phyloP scores from a whole-genome alignment of 2,329 filamentous ascomycete genomes.

The Phaeosphaeria sp. region DNA sequence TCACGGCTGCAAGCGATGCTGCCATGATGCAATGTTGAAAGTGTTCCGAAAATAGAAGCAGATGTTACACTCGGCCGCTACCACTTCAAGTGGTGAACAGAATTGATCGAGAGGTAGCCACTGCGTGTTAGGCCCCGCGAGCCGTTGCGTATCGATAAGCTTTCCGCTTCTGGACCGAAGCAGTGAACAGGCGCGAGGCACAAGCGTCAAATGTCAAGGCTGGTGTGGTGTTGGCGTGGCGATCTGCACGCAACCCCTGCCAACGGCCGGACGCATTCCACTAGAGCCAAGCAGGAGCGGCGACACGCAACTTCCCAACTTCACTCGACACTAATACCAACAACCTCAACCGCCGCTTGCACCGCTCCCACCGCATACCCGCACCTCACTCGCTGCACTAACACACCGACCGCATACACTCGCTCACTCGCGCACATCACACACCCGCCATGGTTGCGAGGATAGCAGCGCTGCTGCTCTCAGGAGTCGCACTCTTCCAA shows the following conservation, averaged over 20 bases:
- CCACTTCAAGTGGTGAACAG: background rate
- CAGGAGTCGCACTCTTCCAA: constrained; percentile 47
- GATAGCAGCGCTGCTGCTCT: constrained; percentile 39
- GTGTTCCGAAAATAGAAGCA: constrained; percentile 15
- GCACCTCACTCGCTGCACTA: constrained; percentile 15
- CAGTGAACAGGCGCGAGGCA: constrained; percentile 11
- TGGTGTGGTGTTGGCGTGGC: too few species aligned
- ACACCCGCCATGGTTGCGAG: constrained; percentile 29
- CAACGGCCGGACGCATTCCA: constrained; percentile 15
- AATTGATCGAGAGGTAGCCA: background rate
- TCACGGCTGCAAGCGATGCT: constrained; percentile 67
- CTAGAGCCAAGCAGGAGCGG: constrained; percentile 19
- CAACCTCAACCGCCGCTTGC: too few species aligned
- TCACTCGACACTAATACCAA: too few species aligned
- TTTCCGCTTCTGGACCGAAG: background rate
- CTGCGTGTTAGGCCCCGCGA: background rate
- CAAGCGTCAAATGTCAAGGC: too few species aligned
- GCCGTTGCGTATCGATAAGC: constrained; percentile 13
- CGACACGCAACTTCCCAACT: constrained; percentile 23
- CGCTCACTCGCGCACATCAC: constrained; percentile 6
- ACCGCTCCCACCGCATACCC: constrained; percentile 12
- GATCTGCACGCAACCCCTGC: constrained; percentile 38
- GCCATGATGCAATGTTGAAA: constrained; percentile 45
- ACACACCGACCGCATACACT: constrained; percentile 13
- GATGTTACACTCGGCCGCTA: background rate